Conservation (phyloP, 495 filamentous ascomycete genomes). For the Trichoderma parareesei region DNA sequence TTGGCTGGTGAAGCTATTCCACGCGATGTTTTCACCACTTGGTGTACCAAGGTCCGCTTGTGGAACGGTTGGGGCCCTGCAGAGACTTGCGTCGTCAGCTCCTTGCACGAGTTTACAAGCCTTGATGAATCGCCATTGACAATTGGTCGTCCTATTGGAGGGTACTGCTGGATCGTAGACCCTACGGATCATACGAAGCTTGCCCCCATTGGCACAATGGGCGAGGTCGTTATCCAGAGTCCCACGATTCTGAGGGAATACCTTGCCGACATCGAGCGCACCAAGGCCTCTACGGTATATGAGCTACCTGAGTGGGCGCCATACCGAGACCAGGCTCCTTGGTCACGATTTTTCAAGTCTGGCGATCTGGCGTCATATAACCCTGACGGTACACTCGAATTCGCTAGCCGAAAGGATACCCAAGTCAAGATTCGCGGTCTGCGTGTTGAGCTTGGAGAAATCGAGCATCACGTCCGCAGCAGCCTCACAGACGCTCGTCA, state of each 20-base stretch:
- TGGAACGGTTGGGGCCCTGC: constrained; percentile 15
- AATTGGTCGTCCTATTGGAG: constrained; percentile 42
- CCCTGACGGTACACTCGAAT: constrained; percentile 24
- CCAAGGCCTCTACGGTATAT: neutral
- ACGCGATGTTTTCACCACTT: neutral
- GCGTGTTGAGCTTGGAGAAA: constrained; percentile 35
- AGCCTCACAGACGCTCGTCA: constrained; percentile 21
- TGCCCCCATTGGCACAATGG: constrained; percentile 37
- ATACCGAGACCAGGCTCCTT: constrained; percentile 14
- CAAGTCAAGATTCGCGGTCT: constrained; percentile 36
- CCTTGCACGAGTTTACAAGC: constrained; percentile 17
- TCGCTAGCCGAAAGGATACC: constrained; percentile 29
- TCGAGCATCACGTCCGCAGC: constrained; percentile 22
- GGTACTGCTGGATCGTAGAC: constrained; percentile 49
- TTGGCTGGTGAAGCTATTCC: constrained; percentile 2
- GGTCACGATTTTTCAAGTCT: constrained; percentile 34
- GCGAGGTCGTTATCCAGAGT: constrained; percentile 41
- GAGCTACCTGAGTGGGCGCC: neutral
- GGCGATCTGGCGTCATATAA: constrained; percentile 49
- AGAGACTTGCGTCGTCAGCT: constrained; percentile 33
- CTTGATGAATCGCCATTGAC: constrained; percentile 21
- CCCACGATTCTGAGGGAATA: constrained; percentile 35
- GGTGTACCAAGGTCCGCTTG: neutral
- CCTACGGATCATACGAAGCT: constrained; percentile 39
- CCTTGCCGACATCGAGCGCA: constrained; percentile 30